These are phyloP conservation scores for Lentinula boryana DNA, from an alignment of 768 basidiomycete genomes.

Conservation along the genomic window DNA sequence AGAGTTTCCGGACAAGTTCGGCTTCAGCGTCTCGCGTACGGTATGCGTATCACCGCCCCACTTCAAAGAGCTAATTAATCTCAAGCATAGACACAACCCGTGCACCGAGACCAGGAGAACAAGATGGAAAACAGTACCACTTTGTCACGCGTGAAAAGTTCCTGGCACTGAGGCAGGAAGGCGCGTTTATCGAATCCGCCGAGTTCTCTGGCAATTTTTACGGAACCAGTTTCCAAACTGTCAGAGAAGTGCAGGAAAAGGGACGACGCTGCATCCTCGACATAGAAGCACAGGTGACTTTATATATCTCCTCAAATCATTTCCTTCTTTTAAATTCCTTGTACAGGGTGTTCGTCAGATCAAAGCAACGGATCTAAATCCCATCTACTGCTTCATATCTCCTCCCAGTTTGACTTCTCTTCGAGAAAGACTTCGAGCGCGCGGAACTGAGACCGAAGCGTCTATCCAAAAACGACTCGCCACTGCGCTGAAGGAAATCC, in stretches of 20 bases:
- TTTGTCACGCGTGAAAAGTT: conserved; percentile 75
- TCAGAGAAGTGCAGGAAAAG: conserved; percentile 56
- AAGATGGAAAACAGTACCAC: conserved; percentile 80
- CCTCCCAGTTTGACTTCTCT: conserved; percentile 78
- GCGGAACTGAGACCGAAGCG: conserved; percentile 80
- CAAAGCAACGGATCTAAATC: conserved; percentile 74
- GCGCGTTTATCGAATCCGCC: conserved; percentile 90
- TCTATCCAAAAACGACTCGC: conserved; percentile 70
- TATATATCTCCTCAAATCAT: conserved; percentile 13
- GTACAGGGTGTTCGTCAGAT: conserved; percentile 86
- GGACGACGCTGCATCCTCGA: conserved; percentile 89
- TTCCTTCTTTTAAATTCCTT: conserved; percentile 11
- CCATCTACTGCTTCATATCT: conserved; percentile 88
- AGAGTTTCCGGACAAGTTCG: conserved; percentile 80
- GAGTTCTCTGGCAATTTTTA: conserved; percentile 92
- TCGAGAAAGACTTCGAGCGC: conserved; percentile 60
- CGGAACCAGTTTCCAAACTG: conserved; percentile 82
- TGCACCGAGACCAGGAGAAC: conserved; percentile 73
- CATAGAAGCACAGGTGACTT: conserved; percentile 84
- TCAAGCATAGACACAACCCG: conserved; percentile 78
- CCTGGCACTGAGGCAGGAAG: conserved; percentile 54
- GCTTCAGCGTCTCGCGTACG: conserved; percentile 91
- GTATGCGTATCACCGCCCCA: background rate
- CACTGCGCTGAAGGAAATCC: conserved; percentile 74
- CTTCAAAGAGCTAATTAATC: conserved; percentile 1